Percentiles rank a stretch among this genome's conserved stretches.
Conservation (phyloP, 306 rosid species). For the Crotalaria pallida region DNA sequence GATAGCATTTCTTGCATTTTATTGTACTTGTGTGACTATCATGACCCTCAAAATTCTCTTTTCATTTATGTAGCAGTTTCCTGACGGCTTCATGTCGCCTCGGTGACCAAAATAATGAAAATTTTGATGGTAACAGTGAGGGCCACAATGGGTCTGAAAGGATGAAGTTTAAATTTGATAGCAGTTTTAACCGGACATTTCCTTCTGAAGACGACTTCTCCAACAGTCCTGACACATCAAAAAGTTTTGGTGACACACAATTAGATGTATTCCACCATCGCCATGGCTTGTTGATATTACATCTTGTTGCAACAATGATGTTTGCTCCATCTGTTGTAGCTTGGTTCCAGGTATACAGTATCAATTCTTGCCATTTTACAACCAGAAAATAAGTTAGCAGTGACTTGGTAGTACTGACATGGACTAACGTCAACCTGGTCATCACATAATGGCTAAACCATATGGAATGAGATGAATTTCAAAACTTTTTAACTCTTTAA, state of each 20-base stretch:
- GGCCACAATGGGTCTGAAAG: conserved; percentile 36
- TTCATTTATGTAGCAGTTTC: conserved; percentile 63
- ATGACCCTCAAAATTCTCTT: conserved; percentile 34
- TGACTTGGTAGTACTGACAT: no score
- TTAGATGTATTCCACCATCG: conserved; percentile 80
- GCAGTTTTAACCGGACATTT: conserved; percentile 42
- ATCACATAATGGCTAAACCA: no score
- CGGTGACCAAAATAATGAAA: conserved; percentile 45
- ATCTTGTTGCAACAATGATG: conserved; percentile 72
- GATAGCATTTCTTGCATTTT: not conserved
- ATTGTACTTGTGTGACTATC: not conserved
- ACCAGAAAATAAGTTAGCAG: not conserved
- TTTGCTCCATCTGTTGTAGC: conserved; percentile 82
- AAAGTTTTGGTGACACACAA: conserved; percentile 78
- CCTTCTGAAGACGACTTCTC: conserved; percentile 44
- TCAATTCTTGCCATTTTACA: conserved; percentile 12
- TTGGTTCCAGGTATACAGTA: conserved; percentile 81
- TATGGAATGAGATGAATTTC: no score
- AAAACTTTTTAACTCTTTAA: no score
- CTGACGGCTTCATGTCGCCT: conserved; percentile 79
- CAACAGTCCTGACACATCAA: conserved; percentile 59
- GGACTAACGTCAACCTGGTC: no score
- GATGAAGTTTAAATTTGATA: conserved; percentile 43
- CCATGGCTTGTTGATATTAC: conserved; percentile 84
- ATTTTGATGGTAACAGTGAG: conserved; percentile 35